Conservation (phyloP, 73 alveolate genomes). For the Tetrahymena thermophila region DNA sequence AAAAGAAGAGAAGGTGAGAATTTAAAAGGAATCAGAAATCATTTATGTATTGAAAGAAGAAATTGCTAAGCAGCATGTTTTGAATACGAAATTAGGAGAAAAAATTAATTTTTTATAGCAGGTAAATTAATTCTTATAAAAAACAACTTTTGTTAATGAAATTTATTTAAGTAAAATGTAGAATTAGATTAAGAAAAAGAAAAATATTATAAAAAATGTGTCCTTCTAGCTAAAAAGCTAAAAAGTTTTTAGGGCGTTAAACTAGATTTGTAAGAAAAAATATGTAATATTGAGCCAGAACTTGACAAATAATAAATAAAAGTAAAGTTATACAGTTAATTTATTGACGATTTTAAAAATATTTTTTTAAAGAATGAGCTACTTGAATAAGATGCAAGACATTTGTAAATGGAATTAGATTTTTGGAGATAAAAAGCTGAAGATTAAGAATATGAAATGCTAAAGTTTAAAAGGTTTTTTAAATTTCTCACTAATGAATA, state of each 20-base stretch:
- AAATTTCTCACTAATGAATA: neutral
- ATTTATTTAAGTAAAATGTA: neutral
- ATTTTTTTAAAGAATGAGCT: neutral
- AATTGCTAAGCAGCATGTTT: neutral
- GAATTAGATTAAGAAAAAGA: neutral
- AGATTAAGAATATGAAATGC: neutral
- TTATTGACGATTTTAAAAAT: too few relatives aligned
- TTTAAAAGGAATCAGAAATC: neutral
- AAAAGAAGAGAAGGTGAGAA: neutral
- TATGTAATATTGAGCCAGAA: neutral
- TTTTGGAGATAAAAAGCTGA: neutral
- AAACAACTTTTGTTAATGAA: neutral
- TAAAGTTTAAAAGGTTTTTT: neutral
- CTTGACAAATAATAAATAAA: neutral
- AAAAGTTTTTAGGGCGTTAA: neutral
- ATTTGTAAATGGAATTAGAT: neutral
- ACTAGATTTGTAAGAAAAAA: neutral
- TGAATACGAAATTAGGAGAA: neutral
- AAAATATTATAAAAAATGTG: neutral
- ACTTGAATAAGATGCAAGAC: neutral
- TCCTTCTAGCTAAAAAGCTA: neutral
- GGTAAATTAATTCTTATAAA: neutral
- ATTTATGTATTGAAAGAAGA: neutral
- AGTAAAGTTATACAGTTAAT: neutral
- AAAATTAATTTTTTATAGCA: neutral